A percentile compares a stretch with the other conserved stretches of the same genome.
These are phyloP conservation scores for Metschnikowia proteae DNA, from an alignment of 805 yeast genomes.

Conservation along the genomic window DNA sequence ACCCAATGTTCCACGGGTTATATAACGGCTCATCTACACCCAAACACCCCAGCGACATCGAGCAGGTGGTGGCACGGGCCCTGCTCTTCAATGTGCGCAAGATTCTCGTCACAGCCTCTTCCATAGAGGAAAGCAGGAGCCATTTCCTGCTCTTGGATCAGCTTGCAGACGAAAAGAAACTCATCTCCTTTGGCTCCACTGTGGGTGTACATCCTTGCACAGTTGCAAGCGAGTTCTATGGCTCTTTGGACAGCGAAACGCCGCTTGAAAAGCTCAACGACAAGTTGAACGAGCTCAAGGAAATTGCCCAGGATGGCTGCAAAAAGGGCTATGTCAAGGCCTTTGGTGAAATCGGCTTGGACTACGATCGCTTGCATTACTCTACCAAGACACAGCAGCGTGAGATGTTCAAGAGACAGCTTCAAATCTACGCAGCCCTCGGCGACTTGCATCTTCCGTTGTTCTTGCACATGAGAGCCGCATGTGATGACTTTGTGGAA, in stretches of 20 bases:
- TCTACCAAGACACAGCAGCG: conserved; percentile 66
- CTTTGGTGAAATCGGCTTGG: conserved; percentile 94
- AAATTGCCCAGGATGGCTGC: conserved; percentile 47
- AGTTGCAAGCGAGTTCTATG: conserved; percentile 47
- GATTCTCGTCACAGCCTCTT: conserved; percentile 82
- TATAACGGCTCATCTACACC: conserved; percentile 59
- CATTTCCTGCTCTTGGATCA: conserved; percentile 53
- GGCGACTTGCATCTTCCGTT: conserved; percentile 58
- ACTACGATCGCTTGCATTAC: conserved; percentile 83
- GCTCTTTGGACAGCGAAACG: conserved; percentile 34
- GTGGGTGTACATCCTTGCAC: conserved; percentile 96
- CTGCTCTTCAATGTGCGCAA: conserved; percentile 57
- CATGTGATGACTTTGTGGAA: conserved; percentile 71
- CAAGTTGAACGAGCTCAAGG: conserved; percentile 48
- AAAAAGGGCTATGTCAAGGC: conserved; percentile 60
- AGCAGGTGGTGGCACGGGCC: conserved; percentile 64
- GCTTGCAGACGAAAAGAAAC: background rate
- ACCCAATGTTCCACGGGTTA: conserved; percentile 78
- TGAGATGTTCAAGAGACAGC: conserved; percentile 65
- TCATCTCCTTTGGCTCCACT: conserved; percentile 48
- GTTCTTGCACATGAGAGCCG: conserved; percentile 86
- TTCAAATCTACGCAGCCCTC: conserved; percentile 52
- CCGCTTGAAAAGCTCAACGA: conserved; percentile 27
- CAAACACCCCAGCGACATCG: conserved; percentile 65
- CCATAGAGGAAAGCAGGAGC: conserved; percentile 59